phyloP scores from a whole-genome alignment of 441 rosid species.

The Erodium texanum region DNA sequence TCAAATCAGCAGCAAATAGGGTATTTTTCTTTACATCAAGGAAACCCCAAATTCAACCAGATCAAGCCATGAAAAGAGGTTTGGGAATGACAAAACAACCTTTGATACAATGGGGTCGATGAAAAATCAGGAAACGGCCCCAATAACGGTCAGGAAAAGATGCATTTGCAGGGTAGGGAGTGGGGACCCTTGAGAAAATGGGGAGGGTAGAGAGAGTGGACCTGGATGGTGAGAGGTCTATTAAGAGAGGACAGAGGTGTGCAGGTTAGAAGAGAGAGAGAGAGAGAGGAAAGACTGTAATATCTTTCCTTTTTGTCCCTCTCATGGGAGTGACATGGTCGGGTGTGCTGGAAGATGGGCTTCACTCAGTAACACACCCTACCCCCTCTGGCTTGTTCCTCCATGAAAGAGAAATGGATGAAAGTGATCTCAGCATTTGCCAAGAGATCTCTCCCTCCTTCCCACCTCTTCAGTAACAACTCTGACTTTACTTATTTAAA shows the following conservation, averaged over 20 bases:
- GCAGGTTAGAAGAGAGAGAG: conserved; percentile 9
- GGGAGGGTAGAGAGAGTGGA: conserved; percentile 17
- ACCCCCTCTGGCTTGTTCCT: conserved; percentile 20
- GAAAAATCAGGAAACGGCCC: conserved; percentile 19
- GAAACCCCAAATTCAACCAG: conserved; percentile 27
- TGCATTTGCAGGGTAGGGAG: conserved; percentile 14
- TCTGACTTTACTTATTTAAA: background rate
- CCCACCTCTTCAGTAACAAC: background rate
- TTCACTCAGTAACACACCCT: conserved; percentile 16
- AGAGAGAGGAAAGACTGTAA: too few species aligned
- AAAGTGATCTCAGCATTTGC: conserved; percentile 22
- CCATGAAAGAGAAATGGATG: conserved; percentile 25
- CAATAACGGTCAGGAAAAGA: conserved; percentile 26
- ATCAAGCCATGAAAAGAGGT: conserved; percentile 27
- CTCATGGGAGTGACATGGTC: conserved; percentile 63
- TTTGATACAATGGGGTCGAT: conserved; percentile 27
- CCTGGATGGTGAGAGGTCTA: conserved; percentile 11
- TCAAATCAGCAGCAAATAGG: conserved; percentile 21
- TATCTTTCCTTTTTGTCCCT: conserved; percentile 35
- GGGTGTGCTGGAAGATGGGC: conserved; percentile 43
- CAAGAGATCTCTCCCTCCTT: background rate
- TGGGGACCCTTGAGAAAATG: conserved; percentile 30
- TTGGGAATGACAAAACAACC: conserved; percentile 28
- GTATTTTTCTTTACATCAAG: conserved; percentile 22
- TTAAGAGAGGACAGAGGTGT: conserved; percentile 23